A percentile compares a stretch with the other conserved stretches of the same genome.
Conservation (phyloP, 1,284 basidiomycete genomes). For the Cryptococcus sp. region DNA sequence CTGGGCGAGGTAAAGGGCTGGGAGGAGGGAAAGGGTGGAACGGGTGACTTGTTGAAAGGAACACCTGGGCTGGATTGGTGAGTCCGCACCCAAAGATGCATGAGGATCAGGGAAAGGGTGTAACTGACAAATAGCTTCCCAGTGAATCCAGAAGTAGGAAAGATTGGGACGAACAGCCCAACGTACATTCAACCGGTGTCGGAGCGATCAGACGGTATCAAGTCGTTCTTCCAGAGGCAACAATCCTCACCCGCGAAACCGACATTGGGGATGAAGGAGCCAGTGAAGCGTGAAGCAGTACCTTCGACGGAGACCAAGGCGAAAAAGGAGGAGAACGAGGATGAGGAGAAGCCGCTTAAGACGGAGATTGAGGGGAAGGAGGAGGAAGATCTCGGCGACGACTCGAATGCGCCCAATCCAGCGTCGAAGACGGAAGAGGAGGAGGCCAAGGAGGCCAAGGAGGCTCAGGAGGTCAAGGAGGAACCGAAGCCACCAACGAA, state of each 20-base stretch:
- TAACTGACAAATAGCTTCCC: conserved; percentile 58
- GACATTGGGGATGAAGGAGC: neutral
- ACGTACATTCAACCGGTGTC: conserved; percentile 76
- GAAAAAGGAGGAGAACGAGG: conserved; percentile 4
- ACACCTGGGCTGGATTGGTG: conserved; percentile 70
- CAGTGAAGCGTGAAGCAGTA: neutral
- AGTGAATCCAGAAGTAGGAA: conserved; percentile 85
- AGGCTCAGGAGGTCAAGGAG: neutral
- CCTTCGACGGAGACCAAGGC: neutral
- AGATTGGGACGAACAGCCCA: conserved; percentile 74
- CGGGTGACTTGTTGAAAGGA: conserved; percentile 58
- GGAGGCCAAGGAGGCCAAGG: neutral
- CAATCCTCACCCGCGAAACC: conserved; percentile 23
- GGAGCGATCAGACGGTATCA: conserved; percentile 77
- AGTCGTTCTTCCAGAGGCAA: conserved; percentile 77
- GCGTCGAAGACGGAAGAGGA: neutral
- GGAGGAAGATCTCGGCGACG: conserved; percentile 30
- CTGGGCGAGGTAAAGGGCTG: conserved; percentile 60
- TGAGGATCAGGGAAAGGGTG: conserved; percentile 1
- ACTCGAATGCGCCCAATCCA: conserved; percentile 31
- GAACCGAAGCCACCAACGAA: neutral
- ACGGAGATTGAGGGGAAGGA: conserved; percentile 12
- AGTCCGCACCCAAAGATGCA: conserved; percentile 20
- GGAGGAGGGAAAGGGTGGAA: conserved; percentile 50
- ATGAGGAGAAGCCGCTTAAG: conserved; percentile 5